Percentiles rank a stretch among this genome's conserved stretches.
Evolutionary conservation across 2,329 filamentous ascomycete species (phyloP).

Genomic region (Capronia coronata): DNA sequence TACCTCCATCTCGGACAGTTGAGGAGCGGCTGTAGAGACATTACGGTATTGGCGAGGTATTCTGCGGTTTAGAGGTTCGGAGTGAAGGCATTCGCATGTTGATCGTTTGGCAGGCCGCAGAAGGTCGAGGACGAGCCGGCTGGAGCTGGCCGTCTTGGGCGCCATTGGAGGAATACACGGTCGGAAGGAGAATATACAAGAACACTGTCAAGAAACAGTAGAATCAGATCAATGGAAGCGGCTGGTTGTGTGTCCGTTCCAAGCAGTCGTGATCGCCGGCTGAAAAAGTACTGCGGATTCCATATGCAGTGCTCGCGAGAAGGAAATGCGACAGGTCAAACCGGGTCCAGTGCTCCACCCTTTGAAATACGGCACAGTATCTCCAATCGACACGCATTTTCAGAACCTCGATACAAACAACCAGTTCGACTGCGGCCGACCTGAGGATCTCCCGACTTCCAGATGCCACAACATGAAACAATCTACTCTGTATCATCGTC

Average conservation of each 20-base stretch:
- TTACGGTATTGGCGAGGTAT: conserved; percentile 13
- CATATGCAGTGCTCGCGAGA: not conserved
- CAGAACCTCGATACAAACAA: no score
- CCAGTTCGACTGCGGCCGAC: no score
- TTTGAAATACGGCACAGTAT: no score
- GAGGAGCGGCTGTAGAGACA: conserved; percentile 21
- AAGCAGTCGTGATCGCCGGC: not conserved
- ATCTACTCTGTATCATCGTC: no score
- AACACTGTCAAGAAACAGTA: not conserved
- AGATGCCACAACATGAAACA: no score
- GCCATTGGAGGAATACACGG: conserved; percentile 16
- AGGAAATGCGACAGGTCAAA: no score
- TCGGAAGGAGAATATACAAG: no score
- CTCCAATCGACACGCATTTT: no score
- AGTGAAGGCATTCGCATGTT: conserved; percentile 20
- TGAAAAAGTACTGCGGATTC: not conserved
- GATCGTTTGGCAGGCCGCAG: conserved; percentile 15
- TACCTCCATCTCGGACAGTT: conserved; percentile 23
- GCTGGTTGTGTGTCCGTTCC: not conserved
- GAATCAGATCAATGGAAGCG: not conserved
- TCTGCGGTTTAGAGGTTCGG: conserved; percentile 13
- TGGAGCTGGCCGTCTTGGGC: conserved; percentile 5
- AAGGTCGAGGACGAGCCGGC: conserved; percentile 18
- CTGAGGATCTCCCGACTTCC: no score
- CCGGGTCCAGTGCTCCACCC: no score